phyloP scores from a whole-genome alignment of 2,329 filamentous ascomycete species.

The Arthrobotrys megalospora region DNA sequence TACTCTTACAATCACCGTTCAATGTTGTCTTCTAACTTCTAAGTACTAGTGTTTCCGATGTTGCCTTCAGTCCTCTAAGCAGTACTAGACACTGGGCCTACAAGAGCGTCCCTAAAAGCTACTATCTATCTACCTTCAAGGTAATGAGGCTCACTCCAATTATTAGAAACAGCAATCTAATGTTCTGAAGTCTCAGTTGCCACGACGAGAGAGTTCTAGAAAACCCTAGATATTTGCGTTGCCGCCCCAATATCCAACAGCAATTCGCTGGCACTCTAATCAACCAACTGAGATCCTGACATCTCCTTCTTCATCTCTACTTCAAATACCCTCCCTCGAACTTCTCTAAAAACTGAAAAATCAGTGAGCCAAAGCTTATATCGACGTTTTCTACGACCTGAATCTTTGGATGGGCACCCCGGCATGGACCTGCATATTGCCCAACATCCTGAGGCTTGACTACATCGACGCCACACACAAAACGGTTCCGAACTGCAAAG shows the following conservation, averaged over 20 bases:
- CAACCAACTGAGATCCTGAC: slow-evolving; percentile 14
- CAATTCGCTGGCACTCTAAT: slow-evolving; percentile 12
- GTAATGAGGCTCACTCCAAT: too few relatives aligned
- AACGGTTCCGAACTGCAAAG: slow-evolving; percentile 5
- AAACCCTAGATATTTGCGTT: slow-evolving; percentile 6
- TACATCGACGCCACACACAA: slow-evolving; percentile 9
- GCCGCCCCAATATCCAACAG: slow-evolving; percentile 9
- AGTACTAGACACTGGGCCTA: too few relatives aligned
- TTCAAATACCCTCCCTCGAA: slow-evolving; percentile 5
- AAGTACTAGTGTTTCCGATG: too few relatives aligned
- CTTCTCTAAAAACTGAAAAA: neutral
- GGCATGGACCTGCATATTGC: slow-evolving; percentile 3
- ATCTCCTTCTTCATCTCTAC: slow-evolving; percentile 10
- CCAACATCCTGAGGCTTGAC: slow-evolving; percentile 14
- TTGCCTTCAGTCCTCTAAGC: too few relatives aligned
- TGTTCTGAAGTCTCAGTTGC: too few relatives aligned
- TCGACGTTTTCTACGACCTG: neutral
- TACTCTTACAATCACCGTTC: too few relatives aligned
- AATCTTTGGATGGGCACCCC: neutral
- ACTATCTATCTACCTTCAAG: too few relatives aligned
- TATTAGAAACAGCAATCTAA: too few relatives aligned
- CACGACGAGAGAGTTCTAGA: neutral
- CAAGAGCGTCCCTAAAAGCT: too few relatives aligned
- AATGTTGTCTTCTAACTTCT: too few relatives aligned
- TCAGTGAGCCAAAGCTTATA: neutral